Evolutionary conservation across 148 eudicot species (phyloP).

Genomic region (Heliamphora exappendiculata): DNA sequence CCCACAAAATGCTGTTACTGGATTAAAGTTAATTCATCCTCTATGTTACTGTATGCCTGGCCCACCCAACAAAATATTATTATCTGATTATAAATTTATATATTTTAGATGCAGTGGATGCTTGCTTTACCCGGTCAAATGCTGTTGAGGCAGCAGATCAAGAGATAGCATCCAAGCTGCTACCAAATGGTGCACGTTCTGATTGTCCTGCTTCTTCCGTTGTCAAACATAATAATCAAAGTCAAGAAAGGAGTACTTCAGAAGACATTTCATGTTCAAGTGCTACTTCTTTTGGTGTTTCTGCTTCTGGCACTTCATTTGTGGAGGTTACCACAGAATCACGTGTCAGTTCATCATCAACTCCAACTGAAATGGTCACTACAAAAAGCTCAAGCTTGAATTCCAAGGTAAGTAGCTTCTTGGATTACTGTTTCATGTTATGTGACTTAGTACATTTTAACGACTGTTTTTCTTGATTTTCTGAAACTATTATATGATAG

Average conservation of each 20-base stretch:
- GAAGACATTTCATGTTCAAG: constrained; percentile 18
- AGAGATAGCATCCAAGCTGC: constrained; percentile 14
- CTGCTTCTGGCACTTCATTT: constrained; percentile 21
- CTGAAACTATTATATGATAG: background rate
- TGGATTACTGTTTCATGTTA: background rate
- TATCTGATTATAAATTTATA: background rate
- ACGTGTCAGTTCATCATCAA: constrained; percentile 24
- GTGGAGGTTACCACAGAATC: constrained; percentile 19
- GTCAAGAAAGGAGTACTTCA: constrained; percentile 20
- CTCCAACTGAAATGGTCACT: constrained; percentile 26
- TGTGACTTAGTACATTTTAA: background rate
- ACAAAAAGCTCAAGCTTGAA: constrained; percentile 30
- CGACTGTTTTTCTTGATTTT: background rate
- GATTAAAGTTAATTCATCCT: background rate
- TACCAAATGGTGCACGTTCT: constrained; percentile 19
- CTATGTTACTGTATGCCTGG: background rate
- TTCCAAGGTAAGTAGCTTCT: constrained; percentile 45
- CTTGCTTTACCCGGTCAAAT: constrained; percentile 19
- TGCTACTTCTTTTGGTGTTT: constrained; percentile 25
- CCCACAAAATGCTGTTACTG: background rate
- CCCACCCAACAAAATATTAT: background rate
- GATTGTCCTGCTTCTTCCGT: constrained; percentile 18
- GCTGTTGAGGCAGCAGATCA: constrained; percentile 20
- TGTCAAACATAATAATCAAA: constrained; percentile 21
- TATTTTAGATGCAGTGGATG: constrained; percentile 29